Evolutionary conservation across 371 early-diverging fungal genomes (phyloP).

Genomic region (Batrachochytrium dendrobatidis): DNA sequence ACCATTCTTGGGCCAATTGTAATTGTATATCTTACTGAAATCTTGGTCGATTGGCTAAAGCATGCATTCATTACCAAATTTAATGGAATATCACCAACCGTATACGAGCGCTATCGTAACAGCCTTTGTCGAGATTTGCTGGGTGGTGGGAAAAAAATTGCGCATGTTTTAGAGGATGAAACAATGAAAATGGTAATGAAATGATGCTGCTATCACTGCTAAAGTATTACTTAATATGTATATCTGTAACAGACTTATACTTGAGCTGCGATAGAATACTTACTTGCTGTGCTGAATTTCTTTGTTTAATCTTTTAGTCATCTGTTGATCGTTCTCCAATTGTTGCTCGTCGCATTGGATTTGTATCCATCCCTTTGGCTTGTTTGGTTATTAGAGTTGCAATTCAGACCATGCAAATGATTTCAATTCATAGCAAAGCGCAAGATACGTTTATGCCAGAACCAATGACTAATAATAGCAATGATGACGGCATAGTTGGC

Average conservation of each 20-base stretch:
- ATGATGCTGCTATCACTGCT: neutral
- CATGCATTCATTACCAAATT: constrained; percentile 97
- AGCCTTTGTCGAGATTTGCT: constrained; percentile 82
- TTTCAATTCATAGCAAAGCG: neutral
- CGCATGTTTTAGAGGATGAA: neutral
- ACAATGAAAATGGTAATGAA: neutral
- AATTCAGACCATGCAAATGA: constrained; percentile 64
- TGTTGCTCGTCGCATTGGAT: constrained; percentile 85
- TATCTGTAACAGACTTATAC: too few species aligned
- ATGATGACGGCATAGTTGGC: neutral
- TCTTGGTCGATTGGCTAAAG: constrained; percentile 95
- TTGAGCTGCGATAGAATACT: neutral
- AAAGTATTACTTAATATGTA: too few species aligned
- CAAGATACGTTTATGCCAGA: neutral
- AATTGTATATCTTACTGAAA: constrained; percentile 78
- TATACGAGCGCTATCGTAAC: constrained; percentile 81
- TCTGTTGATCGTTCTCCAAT: constrained; percentile 78
- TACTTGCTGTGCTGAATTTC: too few species aligned
- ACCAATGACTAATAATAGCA: neutral
- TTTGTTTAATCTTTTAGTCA: constrained; percentile 14
- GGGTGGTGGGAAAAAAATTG: neutral
- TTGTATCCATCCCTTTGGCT: constrained; percentile 81
- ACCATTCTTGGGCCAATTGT: constrained; percentile 69
- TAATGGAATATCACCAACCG: constrained; percentile 83
- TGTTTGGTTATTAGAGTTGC: constrained; percentile 76